Evolutionary conservation across 2,329 filamentous ascomycete species (phyloP), one percentile per base, ranked within the genome.

Genomic region (Rhexocercosporidium sp.): DNA sequence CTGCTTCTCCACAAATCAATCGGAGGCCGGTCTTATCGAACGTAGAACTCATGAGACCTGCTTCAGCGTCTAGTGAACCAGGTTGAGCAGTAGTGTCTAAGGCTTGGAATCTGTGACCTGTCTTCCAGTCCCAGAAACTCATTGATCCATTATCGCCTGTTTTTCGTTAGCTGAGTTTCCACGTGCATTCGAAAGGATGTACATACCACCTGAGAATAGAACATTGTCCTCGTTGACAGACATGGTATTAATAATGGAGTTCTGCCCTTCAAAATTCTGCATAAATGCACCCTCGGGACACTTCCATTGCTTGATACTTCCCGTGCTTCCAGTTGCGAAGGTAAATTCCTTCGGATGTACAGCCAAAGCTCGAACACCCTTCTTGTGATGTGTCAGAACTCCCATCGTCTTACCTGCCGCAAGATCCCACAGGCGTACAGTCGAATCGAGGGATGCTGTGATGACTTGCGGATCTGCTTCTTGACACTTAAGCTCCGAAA

Each of bases 81-180:
- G 96, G 96, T 78, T 99, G 96, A 0, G 96, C 96, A 8, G 93
- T 93, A 3, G 93, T 97, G 73, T 99, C 94, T 14, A 95, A 85
- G 9, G 89, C 87, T 80, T 99, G 96, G 82, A 96, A 99, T 57
- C 92, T 87, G 78, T 99, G 89, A 0, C 96, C 96, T 0, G 94
- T 92, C 82, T 98, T 98, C 96, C 96, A 99, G 79, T 99, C 96
- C 92, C 94, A 99, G 83, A 99, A 99, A 72, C 89, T 92, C 84
- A 98, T 96, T 41, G 92, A 96, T 47, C 96, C 96, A 74, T 99
- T 97, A 77, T 99, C 96, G 56, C 90, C 76, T 61, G 25, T 18
- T 29, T 44, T 25, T 49, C 27, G n/a, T 62, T 51, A 62, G 46
- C 46, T 22, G 6, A 37, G 22, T 34, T n/a, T 20, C 14, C 1